Evolutionary conservation across 2,329 filamentous ascomycete genomes (phyloP).

Genomic region (Talaromyces pinophilus): DNA sequence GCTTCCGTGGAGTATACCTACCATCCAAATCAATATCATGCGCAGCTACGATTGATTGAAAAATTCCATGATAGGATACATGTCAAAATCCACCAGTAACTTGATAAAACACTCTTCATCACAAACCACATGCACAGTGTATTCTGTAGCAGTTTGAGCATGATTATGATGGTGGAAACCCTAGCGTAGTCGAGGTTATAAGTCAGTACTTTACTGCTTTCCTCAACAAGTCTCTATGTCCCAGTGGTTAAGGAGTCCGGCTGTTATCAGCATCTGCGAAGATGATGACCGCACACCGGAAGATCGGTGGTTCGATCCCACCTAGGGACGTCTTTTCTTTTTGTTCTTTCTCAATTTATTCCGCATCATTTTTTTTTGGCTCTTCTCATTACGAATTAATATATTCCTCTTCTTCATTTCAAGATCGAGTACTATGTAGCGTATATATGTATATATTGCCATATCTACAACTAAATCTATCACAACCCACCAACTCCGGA

Average conservation of each 20-base stretch:
- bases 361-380: background rate
- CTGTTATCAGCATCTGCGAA: slow-evolving; percentile 11
- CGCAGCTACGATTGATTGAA: no score
- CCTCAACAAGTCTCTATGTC: slow-evolving; percentile 16
- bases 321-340: slow-evolving; percentile 36
- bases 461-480: background rate
- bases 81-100: no score
- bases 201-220: background rate
- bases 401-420: background rate
- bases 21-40: no score
- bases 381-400: background rate
- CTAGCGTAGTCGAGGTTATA: background rate
- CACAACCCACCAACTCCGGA: background rate
- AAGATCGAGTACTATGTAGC: background rate
- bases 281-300: slow-evolving; percentile 22
- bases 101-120: no score
- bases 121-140: background rate
- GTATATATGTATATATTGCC: background rate
- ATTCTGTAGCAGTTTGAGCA: background rate
- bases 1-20: no score
- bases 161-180: background rate
- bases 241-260: slow-evolving; percentile 18
- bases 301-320: slow-evolving; percentile 47
- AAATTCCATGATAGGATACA: no score
- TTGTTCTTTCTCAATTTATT: background rate